A percentile compares a stretch with the other conserved stretches of the same genome.
Evolutionary conservation across 164 flowering plant genomes (phyloP).

Genomic region (Amborella trichopoda): DNA sequence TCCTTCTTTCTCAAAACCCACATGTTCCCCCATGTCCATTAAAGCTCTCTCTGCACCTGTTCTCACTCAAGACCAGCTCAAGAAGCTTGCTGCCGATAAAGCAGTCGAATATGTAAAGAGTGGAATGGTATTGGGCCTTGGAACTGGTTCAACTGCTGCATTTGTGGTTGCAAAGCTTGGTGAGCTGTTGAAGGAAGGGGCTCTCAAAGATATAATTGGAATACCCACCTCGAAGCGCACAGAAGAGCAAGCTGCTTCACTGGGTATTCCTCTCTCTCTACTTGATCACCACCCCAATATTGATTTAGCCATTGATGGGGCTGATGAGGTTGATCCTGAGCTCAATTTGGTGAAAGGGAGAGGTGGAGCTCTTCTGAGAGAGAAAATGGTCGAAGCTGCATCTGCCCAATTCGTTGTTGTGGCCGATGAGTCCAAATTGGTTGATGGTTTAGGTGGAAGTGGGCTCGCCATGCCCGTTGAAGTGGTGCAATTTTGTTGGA

Average conservation of each 20-base stretch:
- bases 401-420: slow-evolving; percentile 6
- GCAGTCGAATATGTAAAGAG: slow-evolving; percentile 7
- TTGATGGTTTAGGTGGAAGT: slow-evolving; percentile 5
- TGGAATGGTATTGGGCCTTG: slow-evolving; percentile 12
- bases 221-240: slow-evolving; percentile 13
- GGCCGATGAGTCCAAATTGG: slow-evolving; percentile 8
- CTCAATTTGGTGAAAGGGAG: slow-evolving; percentile 11
- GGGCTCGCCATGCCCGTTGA: slow-evolving; percentile 10
- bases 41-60: slow-evolving; percentile 8
- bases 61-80: slow-evolving; percentile 10
- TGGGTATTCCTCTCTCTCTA: slow-evolving; percentile 2
- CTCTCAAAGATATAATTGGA: slow-evolving; percentile 5
- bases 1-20: too few relatives aligned
- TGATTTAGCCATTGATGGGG: slow-evolving; percentile 11
- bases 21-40: slow-evolving; percentile 5
- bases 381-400: slow-evolving; percentile 13
- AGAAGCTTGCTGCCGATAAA: slow-evolving; percentile 9
- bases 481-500: slow-evolving; percentile 10
- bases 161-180: slow-evolving; percentile 8
- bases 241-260: slow-evolving; percentile 8
- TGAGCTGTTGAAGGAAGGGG: slow-evolving; percentile 3
- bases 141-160: slow-evolving; percentile 9
- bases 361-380: slow-evolving; percentile 9
- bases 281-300: slow-evolving; percentile 3
- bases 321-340: slow-evolving; percentile 10